Conservation (phyloP, 768 basidiomycete genomes). For the Nidularia pulvinata region DNA sequence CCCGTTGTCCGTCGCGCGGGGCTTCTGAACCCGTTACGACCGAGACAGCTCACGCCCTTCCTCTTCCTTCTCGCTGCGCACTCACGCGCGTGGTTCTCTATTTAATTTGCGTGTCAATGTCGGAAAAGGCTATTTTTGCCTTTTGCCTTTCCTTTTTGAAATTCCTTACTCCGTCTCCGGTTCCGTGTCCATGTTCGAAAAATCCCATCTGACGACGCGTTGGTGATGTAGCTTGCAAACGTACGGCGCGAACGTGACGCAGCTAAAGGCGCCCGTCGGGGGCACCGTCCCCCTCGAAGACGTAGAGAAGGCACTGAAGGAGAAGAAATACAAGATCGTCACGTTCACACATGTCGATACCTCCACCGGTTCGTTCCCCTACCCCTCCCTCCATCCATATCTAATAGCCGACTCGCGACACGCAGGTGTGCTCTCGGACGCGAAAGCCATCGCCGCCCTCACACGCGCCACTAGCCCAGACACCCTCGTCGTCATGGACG, state of each 20-base stretch:
- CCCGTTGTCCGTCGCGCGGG: no score
- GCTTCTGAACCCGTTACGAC: no score
- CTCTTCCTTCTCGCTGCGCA: no score
- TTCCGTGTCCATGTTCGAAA: no score
- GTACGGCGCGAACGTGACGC: constrained; percentile 88
- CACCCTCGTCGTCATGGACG: constrained; percentile 87
- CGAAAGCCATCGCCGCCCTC: constrained; percentile 70
- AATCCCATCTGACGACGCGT: background rate
- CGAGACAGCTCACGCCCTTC: no score
- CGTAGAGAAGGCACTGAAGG: constrained; percentile 67
- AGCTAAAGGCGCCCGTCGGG: constrained; percentile 84
- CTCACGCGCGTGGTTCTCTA: no score
- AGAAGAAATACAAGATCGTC: constrained; percentile 85
- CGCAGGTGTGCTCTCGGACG: constrained; percentile 82
- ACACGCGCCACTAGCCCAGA: constrained; percentile 81
- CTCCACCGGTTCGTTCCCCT: constrained; percentile 55
- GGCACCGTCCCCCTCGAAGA: constrained; percentile 61
- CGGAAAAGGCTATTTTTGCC: no score
- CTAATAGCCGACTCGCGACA: constrained; percentile 3
- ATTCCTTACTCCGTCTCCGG: no score
- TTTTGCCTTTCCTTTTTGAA: no score
- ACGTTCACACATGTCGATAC: constrained; percentile 98
- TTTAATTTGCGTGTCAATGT: no score
- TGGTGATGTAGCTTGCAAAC: constrained; percentile 61
- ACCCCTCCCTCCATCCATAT: background rate